These are phyloP conservation scores for Pontederia crassipes DNA, from an alignment of 176 grass and related monocot species.

Conservation along the genomic window DNA sequence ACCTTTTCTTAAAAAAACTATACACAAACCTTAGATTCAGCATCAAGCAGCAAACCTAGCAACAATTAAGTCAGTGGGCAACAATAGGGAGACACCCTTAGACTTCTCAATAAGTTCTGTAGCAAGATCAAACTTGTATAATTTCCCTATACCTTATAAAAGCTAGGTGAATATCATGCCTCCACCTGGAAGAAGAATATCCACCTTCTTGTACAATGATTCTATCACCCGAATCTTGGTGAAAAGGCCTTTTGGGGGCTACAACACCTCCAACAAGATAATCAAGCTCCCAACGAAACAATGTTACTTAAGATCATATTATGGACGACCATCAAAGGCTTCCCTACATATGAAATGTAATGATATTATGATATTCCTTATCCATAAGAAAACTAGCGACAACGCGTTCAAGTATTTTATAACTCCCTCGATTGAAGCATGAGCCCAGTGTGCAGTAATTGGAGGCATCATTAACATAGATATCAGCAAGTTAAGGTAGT, in stretches of 20 bases:
- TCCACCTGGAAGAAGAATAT: constrained; percentile 4
- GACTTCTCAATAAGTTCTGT: neutral
- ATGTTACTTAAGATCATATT: neutral
- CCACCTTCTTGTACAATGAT: constrained; percentile 1
- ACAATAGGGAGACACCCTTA: neutral
- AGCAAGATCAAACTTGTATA: constrained; percentile 1
- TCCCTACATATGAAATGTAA: too few relatives aligned
- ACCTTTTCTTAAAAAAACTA: neutral
- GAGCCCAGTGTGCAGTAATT: neutral
- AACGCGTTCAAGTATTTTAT: neutral
- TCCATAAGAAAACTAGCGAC: constrained; percentile 5
- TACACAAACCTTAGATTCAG: neutral
- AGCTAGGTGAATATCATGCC: constrained; percentile 5
- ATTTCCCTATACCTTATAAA: neutral
- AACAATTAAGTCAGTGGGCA: neutral
- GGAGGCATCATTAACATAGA: constrained; percentile 5
- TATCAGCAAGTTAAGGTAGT: neutral
- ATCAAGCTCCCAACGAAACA: neutral
- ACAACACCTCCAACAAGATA: neutral
- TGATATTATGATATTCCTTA: neutral
- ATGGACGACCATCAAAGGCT: too few relatives aligned
- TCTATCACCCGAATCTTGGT: constrained; percentile 6
- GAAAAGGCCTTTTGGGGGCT: constrained; percentile 2
- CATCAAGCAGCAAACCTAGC: constrained; percentile 12
- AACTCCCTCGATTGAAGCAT: constrained; percentile 6